These are phyloP conservation scores for Spongospora subterranea DNA, from an alignment of 208 protist species.

Conservation along the genomic window DNA sequence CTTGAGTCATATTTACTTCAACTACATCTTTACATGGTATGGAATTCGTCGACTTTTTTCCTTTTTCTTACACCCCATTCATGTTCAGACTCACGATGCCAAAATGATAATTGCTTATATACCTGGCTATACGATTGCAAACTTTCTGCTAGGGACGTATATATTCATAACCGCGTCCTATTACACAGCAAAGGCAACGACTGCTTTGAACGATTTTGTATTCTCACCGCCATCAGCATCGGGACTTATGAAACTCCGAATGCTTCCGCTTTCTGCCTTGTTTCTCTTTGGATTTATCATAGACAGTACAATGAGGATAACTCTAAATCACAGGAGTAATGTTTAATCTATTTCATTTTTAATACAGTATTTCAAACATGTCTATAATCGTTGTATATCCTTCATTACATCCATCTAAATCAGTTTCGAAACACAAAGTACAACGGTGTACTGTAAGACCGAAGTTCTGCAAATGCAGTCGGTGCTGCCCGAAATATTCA, in stretches of 20 bases:
- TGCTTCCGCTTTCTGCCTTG: too few relatives aligned
- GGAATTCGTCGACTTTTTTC: background rate
- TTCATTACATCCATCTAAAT: too few relatives aligned
- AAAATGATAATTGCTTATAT: constrained; percentile 63
- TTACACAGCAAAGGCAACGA: constrained; percentile 18
- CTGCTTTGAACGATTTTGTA: constrained; percentile 21
- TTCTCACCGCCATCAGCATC: background rate
- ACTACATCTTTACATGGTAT: constrained; percentile 64
- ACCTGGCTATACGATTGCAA: constrained; percentile 51
- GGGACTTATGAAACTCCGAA: background rate
- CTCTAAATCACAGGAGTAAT: too few relatives aligned
- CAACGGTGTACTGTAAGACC: too few relatives aligned
- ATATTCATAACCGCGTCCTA: constrained; percentile 35
- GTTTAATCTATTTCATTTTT: too few relatives aligned
- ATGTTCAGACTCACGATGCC: constrained; percentile 60
- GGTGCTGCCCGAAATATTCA: too few relatives aligned
- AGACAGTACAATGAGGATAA: too few relatives aligned
- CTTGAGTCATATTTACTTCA: constrained; percentile 85
- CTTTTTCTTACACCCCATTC: background rate
- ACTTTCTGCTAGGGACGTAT: constrained; percentile 60
- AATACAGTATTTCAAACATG: too few relatives aligned
- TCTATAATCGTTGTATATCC: too few relatives aligned
- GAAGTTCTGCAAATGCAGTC: too few relatives aligned
- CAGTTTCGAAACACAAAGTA: too few relatives aligned
- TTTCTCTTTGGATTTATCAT: too few relatives aligned